Evolutionary conservation across 345 rosid genomes (phyloP), one percentile per base, ranked within the genome.

Genomic region (Aquilaria sinensis): DNA sequence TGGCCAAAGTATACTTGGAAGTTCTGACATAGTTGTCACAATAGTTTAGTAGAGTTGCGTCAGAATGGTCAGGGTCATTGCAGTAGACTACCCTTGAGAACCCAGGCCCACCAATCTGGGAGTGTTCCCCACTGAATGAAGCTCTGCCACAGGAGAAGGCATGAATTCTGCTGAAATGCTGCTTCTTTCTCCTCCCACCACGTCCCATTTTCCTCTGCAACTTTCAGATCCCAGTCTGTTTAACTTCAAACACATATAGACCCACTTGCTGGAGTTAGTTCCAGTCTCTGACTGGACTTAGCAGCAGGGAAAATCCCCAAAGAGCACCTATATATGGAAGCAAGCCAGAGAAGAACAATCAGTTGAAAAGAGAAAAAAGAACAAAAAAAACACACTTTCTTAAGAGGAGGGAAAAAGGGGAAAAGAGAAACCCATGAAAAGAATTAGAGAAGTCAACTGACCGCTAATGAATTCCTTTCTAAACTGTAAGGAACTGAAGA

Each of bases 81-180:
- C 96, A 89, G 58, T 81, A 73, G 2, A 87, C 93, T 14, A 87
- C 77, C 47, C 98, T 81, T 0, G 98, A 90, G 74, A 87, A 93
- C 4, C 98, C 98, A 10, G 97, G 96, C 49, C 98, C 98, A 47
- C 98, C 98, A 12, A 93, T 85, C 47, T 84, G 70, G 10, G 96
- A 85, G 66, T 83, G 96, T 1, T 88, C 98, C 3, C 77, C 88
- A 64, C 72, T 73, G 68, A 83, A 85, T 10, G 77, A 82, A 10
- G 89, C 83, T 67, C 72, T 83, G 43, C 98, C 94, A 67, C 85
- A 71, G 23, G 80, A 63, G 57, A 80, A 84, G 41, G 92, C 79
- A 74, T 85, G 89, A 53, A 93, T 75, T 59, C 88, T 79, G 74
- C 87, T 72, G 10, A 89, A 81, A 63, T 71, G 82, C 63, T 81